phyloP scores from a whole-genome alignment of 345 rosid genomes.

The Cardamine chenopodiifolia region DNA sequence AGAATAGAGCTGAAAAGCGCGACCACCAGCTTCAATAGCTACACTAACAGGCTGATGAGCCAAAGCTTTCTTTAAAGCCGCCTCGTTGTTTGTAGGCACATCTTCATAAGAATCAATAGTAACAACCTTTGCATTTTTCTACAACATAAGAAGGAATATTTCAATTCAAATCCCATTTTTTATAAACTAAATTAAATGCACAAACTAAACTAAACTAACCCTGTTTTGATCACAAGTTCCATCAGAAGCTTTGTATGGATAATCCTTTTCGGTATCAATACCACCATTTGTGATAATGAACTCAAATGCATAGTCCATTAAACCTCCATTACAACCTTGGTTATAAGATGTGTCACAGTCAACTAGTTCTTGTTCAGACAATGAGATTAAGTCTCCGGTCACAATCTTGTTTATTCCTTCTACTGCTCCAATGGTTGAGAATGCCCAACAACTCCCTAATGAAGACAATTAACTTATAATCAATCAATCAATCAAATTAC shows the following conservation, averaged over 20 bases:
- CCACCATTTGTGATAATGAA: constrained; percentile 93
- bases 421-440: constrained; percentile 83
- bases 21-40: constrained; percentile 88
- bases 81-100: constrained; percentile 68
- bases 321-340: constrained; percentile 91
- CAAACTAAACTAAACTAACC: constrained; percentile 47
- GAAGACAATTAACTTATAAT: neutral
- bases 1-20: constrained; percentile 73
- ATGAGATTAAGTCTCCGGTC: constrained; percentile 68
- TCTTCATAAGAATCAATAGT: constrained; percentile 70
- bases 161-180: neutral
- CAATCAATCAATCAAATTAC: neutral
- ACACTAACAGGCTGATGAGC: constrained; percentile 78
- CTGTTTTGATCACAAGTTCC: constrained; percentile 64
- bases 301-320: constrained; percentile 89
- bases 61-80: constrained; percentile 72
- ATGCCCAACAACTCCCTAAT: constrained; percentile 98
- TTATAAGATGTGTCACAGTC: constrained; percentile 80
- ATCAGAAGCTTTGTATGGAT: constrained; percentile 72
- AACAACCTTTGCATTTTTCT: constrained; percentile 89
- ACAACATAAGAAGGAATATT: constrained; percentile 25
- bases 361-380: constrained; percentile 94
- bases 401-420: constrained; percentile 91
- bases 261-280: constrained; percentile 78
- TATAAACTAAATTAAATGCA: neutral